These are phyloP conservation scores for Penstemon eatonii DNA, from an alignment of 257 asterid genomes.

Conservation along the genomic window DNA sequence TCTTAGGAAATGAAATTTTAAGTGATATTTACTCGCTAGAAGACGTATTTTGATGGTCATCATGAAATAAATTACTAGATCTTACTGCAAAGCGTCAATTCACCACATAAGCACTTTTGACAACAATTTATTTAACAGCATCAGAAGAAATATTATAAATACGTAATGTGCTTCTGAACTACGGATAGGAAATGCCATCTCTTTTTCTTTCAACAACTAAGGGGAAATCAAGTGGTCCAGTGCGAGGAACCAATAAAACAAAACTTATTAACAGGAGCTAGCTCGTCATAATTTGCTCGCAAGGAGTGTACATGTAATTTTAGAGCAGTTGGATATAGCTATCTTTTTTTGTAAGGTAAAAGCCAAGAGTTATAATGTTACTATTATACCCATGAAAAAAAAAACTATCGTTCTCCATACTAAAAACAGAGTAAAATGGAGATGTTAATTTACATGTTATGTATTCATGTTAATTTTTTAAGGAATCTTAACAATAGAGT, in stretches of 20 bases:
- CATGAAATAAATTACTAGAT: not conserved
- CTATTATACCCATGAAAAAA: too few relatives aligned
- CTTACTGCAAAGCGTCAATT: not conserved
- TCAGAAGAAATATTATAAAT: not conserved
- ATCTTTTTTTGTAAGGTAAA: too few relatives aligned
- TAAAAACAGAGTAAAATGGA: too few relatives aligned
- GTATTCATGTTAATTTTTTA: too few relatives aligned
- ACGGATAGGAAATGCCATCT: not conserved
- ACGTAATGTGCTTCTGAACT: not conserved
- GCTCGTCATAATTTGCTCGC: too few relatives aligned
- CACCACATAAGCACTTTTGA: slow-evolving; percentile 9
- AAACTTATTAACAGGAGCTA: not conserved
- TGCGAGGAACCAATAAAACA: not conserved
- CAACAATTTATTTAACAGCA: not conserved
- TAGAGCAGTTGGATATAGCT: too few relatives aligned
- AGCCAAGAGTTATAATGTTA: too few relatives aligned
- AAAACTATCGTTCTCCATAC: too few relatives aligned
- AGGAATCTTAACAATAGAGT: too few relatives aligned
- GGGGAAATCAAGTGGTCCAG: not conserved
- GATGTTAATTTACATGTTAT: too few relatives aligned
- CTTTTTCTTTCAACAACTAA: not conserved
- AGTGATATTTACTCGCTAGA: too few relatives aligned
- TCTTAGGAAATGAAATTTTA: not conserved
- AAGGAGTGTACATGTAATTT: too few relatives aligned
- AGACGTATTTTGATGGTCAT: not conserved